Conservation (phyloP, 2,329 filamentous ascomycete genomes). For the Nemania diffusa region DNA sequence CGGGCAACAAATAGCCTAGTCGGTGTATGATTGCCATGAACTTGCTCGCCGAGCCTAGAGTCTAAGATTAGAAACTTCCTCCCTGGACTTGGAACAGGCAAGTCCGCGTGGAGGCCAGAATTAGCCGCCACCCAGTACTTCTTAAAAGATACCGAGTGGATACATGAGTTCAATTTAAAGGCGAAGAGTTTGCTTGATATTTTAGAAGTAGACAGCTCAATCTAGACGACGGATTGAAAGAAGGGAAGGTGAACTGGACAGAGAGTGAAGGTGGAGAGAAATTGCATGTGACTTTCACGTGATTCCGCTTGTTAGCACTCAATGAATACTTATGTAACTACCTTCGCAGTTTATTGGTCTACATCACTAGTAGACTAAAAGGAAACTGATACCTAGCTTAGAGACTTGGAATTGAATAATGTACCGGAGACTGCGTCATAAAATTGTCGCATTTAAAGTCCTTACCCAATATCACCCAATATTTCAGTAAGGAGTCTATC, state of each 20-base stretch:
- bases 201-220: not conserved
- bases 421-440: too few relatives aligned
- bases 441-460: too few relatives aligned
- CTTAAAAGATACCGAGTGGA: not conserved
- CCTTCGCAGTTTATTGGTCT: too few relatives aligned
- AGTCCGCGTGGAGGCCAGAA: not conserved
- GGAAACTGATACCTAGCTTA: too few relatives aligned
- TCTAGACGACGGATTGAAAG: not conserved
- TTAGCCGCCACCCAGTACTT: not conserved
- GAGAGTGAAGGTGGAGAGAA: constrained; percentile 28
- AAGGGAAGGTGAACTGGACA: constrained; percentile 3
- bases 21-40: not conserved
- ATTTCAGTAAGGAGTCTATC: too few relatives aligned
- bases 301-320: not conserved
- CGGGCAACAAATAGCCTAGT: not conserved
- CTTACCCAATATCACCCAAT: too few relatives aligned
- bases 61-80: not conserved
- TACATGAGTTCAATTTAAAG: not conserved
- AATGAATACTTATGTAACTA: too few relatives aligned
- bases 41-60: not conserved
- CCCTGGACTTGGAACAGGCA: not conserved
- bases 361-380: too few relatives aligned
- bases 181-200: not conserved
- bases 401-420: too few relatives aligned
- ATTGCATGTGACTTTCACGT: constrained; percentile 34